A percentile compares a stretch with the other conserved stretches of the same genome.
Evolutionary conservation across 1,139 yeast genomes (phyloP).

Genomic region (Hanseniaspora uvarum): DNA sequence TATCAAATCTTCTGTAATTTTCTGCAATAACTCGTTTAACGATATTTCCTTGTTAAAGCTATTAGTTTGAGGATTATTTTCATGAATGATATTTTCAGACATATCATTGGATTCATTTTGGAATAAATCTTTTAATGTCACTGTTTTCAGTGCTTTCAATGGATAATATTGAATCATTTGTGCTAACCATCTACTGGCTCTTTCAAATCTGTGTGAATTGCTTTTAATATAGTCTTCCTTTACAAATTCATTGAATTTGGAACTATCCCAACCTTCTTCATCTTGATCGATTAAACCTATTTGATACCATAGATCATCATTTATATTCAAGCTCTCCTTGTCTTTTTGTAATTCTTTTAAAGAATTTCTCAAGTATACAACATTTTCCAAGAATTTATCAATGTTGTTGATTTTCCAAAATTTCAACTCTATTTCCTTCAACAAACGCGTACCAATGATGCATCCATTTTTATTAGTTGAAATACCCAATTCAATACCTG

Average conservation of each 20-base stretch:
- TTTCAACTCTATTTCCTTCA: constrained; percentile 56
- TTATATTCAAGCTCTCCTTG: constrained; percentile 35
- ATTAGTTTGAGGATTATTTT: neutral
- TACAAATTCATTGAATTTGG: constrained; percentile 51
- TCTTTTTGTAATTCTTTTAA: constrained; percentile 47
- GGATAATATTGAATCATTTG: constrained; percentile 92
- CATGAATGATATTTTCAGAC: neutral
- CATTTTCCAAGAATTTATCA: constrained; percentile 54
- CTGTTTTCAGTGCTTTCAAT: constrained; percentile 44
- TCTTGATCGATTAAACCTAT: constrained; percentile 45
- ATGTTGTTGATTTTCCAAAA: constrained; percentile 52
- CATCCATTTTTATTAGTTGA: constrained; percentile 89
- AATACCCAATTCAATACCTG: constrained; percentile 63
- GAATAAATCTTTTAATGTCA: constrained; percentile 25
- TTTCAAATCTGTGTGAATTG: constrained; percentile 37
- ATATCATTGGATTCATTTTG: constrained; percentile 14
- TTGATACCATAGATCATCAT: constrained; percentile 16
- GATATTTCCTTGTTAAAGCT: neutral
- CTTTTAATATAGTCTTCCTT: constrained; percentile 35
- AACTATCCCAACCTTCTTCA: constrained; percentile 57
- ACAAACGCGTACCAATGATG: constrained; percentile 68
- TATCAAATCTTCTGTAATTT: neutral
- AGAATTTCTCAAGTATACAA: constrained; percentile 52
- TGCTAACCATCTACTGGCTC: constrained; percentile 67
- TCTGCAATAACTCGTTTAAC: neutral